phyloP scores from a whole-genome alignment of 768 basidiomycete species.

The Dioszegia aurantiaca region DNA sequence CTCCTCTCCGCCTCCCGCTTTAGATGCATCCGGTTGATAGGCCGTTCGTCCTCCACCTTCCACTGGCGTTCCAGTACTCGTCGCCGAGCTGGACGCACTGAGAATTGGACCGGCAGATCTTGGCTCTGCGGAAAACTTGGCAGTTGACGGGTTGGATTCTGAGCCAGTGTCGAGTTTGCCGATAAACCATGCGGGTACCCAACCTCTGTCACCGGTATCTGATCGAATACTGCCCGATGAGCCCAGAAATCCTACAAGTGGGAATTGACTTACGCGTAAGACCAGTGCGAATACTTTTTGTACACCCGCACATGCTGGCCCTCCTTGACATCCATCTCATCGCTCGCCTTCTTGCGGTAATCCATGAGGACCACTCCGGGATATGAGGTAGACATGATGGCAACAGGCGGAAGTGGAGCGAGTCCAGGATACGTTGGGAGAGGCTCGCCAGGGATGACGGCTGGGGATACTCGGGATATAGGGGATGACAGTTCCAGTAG shows the following conservation, averaged over 20 bases:
- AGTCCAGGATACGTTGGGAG: conserved; percentile 35
- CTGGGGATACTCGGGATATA: conserved; percentile 70
- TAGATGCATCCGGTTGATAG: conserved; percentile 1
- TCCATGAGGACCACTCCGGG: conserved; percentile 96
- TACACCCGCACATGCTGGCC: conserved; percentile 88
- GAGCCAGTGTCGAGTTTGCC: conserved; percentile 62
- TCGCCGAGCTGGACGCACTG: conserved; percentile 7
- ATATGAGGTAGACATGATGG: conserved; percentile 96
- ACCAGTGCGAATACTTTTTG: conserved; percentile 97
- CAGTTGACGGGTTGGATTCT: conserved; percentile 12
- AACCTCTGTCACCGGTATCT: conserved; percentile 86
- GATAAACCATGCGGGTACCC: conserved; percentile 98
- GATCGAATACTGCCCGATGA: conserved; percentile 72
- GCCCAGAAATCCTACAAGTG: too few relatives aligned
- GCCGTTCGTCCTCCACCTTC: background rate
- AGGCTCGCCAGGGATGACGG: conserved; percentile 14
- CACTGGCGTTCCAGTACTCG: background rate
- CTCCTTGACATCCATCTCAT: conserved; percentile 83
- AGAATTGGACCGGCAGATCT: conserved; percentile 3
- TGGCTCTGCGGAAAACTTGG: conserved; percentile 4
- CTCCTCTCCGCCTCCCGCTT: background rate
- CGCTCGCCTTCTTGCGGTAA: conserved; percentile 87
- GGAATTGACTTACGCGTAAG: conserved; percentile 39
- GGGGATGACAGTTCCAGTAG: conserved; percentile 89
- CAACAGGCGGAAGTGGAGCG: conserved; percentile 74